Evolutionary conservation across 1,284 basidiomycete species (phyloP).

Genomic region (Cutaneotrichosporon cavernicola): DNA sequence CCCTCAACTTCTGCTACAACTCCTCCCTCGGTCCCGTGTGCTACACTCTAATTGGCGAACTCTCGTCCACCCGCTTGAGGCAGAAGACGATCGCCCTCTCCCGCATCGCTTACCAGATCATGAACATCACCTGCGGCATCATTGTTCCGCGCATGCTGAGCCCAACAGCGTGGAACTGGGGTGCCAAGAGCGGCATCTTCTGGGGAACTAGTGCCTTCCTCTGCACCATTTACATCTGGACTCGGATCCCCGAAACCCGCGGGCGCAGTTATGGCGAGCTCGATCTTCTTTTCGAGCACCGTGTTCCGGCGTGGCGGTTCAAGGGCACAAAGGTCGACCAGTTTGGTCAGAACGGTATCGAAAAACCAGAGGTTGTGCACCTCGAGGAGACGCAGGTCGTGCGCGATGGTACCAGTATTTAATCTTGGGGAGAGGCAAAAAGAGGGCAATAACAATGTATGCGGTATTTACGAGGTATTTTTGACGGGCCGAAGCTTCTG

Average conservation of each 20-base stretch:
- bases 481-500: no score
- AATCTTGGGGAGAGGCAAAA: no score
- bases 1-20: constrained; percentile 31
- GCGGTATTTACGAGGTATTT: no score
- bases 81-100: constrained; percentile 55
- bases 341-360: background rate
- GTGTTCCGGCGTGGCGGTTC: constrained; percentile 38
- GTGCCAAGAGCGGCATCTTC: constrained; percentile 35
- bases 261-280: constrained; percentile 33
- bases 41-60: constrained; percentile 35
- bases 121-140: constrained; percentile 38
- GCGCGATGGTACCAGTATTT: no score
- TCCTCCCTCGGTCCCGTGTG: constrained; percentile 32
- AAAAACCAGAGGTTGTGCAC: constrained; percentile 8
- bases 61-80: constrained; percentile 47
- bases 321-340: constrained; percentile 30
- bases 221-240: constrained; percentile 31
- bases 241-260: constrained; percentile 45
- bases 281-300: constrained; percentile 38
- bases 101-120: constrained; percentile 49
- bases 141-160: constrained; percentile 22
- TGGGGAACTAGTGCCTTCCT: constrained; percentile 30
- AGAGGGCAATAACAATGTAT: no score
- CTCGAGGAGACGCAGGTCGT: background rate
- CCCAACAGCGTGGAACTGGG: constrained; percentile 26